phyloP scores from a whole-genome alignment of 2,329 filamentous ascomycete genomes.

The Colletotrichum tanaceti region DNA sequence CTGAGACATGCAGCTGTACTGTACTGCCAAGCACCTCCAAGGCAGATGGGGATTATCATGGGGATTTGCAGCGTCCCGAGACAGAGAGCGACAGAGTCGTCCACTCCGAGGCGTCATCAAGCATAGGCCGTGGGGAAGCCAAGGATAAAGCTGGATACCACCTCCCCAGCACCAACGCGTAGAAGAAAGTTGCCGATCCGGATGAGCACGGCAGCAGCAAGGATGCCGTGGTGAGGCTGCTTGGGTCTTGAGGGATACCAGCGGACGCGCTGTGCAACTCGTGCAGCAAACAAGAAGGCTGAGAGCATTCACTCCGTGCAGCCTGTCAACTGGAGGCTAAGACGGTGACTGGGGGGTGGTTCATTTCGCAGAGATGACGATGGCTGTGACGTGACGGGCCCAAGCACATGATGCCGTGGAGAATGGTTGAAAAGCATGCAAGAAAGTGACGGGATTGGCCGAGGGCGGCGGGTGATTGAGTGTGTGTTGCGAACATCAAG shows the following conservation, averaged over 20 bases:
- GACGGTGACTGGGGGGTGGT: not conserved
- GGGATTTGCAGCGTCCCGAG: conserved; percentile 27
- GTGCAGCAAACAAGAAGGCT: no score
- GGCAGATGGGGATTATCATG: conserved; percentile 14
- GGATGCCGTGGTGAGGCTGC: conserved; percentile 18
- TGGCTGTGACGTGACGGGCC: conserved; percentile 28
- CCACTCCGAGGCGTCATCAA: conserved; percentile 12
- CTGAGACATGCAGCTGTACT: conserved; percentile 22
- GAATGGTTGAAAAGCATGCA: not conserved
- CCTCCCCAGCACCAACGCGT: conserved; percentile 2
- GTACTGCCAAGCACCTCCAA: conserved; percentile 1
- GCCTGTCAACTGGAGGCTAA: not conserved
- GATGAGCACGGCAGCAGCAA: conserved; percentile 7
- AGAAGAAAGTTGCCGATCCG: conserved; percentile 24
- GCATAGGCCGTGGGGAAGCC: conserved; percentile 21
- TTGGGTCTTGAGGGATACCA: not conserved
- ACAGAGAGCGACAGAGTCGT: conserved; percentile 19
- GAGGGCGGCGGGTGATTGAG: not conserved
- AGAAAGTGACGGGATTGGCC: not conserved
- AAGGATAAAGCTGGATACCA: conserved; percentile 22
- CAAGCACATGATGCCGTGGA: conserved; percentile 1
- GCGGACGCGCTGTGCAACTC: not conserved
- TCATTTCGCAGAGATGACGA: conserved; percentile 32
- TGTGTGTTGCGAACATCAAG: not conserved
- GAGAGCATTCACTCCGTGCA: not conserved